Evolutionary conservation across 768 basidiomycete species (phyloP), one percentile per base, ranked within the genome.

Genomic region (Goffeauzyma gilvescens): DNA sequence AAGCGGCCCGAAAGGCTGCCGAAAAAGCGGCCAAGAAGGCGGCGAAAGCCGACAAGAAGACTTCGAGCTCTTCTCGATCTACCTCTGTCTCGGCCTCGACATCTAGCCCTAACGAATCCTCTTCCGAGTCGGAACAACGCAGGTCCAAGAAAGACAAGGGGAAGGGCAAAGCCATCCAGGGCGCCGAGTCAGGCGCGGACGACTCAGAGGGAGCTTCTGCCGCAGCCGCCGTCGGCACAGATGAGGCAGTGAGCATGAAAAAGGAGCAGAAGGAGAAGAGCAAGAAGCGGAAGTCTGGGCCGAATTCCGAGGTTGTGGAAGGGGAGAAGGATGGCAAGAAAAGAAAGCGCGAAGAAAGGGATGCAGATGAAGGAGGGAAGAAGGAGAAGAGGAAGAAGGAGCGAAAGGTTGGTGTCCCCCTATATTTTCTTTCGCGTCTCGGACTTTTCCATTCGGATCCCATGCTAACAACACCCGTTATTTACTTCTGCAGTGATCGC

Each of bases 251-350:
- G 22, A 31, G 13, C 10, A 33, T 43, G 43, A 45, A 48, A 44
- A 27, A 32, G 14, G 24, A 46, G 8, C 26, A 42, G 30, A 40
- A 34, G 34, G 32, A 31, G 17, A 41, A 55, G 7, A 41, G 38
- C 10, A 41, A 44, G 30, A 26, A 41, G 17, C 50, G 46, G 7
- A 55, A 53, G 52, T 36, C 32, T 3, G 6, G 54, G 22, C 23
- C 52, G 22, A 52, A 40, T 10, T 51, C 48, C 46, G 45, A 51
- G 6, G 44, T 52, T 4, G 36, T 40, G 42, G 28, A 49, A 32
- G 30, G 21, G 43, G 18, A 38, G 41, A 23, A 42, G 45, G 38
- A 50, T 33, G 32, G 44, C 36, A 31, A 42, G 50, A 47, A 41
- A 41, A 20, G 46, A 20, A 49, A 49, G 23, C 23, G 35, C 2